Evolutionary conservation across 1,139 yeast genomes (phyloP).

Genomic region (Pneumocystis wakefieldiae): DNA sequence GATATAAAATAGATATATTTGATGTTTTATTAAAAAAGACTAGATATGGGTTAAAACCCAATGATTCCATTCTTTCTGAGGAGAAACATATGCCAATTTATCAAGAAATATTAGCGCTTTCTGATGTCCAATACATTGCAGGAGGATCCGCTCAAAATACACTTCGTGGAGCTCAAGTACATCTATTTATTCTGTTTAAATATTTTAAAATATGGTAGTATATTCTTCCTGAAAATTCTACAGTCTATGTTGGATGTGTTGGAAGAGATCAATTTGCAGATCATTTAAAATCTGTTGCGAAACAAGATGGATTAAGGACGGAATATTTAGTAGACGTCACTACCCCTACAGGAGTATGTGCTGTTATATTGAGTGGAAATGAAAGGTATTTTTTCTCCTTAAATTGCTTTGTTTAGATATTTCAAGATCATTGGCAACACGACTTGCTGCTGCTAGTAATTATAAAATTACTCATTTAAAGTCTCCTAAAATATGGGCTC

Average conservation of each 20-base stretch:
- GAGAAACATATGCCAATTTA: slow-evolving; percentile 76
- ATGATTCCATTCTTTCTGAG: slow-evolving; percentile 89
- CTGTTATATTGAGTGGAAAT: slow-evolving; percentile 77
- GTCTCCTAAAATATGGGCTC: slow-evolving; percentile 78
- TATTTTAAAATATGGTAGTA: slow-evolving; percentile 25
- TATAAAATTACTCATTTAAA: slow-evolving; percentile 81
- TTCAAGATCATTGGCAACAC: slow-evolving; percentile 86
- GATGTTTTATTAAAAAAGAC: slow-evolving; percentile 37
- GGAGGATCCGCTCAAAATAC: slow-evolving; percentile 99
- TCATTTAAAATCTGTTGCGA: slow-evolving; percentile 67
- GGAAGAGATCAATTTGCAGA: slow-evolving; percentile 85
- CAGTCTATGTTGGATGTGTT: slow-evolving; percentile 89
- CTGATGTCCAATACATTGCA: slow-evolving; percentile 61
- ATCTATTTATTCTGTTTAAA: background rate
- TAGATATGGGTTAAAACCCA: slow-evolving; percentile 72
- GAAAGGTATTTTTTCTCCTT: background rate
- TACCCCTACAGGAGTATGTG: slow-evolving; percentile 91
- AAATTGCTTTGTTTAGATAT: background rate
- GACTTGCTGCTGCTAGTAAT: slow-evolving; percentile 95
- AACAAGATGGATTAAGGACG: slow-evolving; percentile 74
- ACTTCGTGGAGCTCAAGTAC: slow-evolving; percentile 84
- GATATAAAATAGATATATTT: slow-evolving; percentile 20
- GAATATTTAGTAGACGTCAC: slow-evolving; percentile 53
- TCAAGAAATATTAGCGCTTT: slow-evolving; percentile 47
- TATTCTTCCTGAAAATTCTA: slow-evolving; percentile 65